These are phyloP conservation scores for Ceratocystis destructans DNA, from an alignment of 2,329 filamentous ascomycete species.

Conservation along the genomic window DNA sequence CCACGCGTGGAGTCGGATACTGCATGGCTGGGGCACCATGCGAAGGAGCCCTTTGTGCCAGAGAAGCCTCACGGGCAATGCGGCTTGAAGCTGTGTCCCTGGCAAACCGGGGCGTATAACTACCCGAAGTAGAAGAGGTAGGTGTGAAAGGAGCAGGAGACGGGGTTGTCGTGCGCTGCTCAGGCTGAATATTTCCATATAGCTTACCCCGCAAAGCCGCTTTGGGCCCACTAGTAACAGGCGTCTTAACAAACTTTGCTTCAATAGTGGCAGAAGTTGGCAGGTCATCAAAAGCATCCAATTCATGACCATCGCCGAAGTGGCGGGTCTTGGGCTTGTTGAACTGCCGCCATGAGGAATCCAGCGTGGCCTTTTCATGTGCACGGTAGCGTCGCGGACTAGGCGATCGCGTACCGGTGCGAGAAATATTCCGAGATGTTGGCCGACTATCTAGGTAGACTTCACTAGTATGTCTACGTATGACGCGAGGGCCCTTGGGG, in stretches of 20 bases:
- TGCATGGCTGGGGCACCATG: slow-evolving; percentile 34
- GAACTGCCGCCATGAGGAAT: slow-evolving; percentile 20
- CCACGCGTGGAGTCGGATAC: slow-evolving; percentile 41
- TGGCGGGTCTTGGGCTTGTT: slow-evolving; percentile 23
- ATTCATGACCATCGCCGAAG: slow-evolving; percentile 86
- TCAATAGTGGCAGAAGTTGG: slow-evolving; percentile 75
- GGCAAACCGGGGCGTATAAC: slow-evolving; percentile 47
- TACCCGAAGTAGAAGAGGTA: slow-evolving; percentile 37
- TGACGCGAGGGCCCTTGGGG: slow-evolving; percentile 52
- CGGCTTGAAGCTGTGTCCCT: slow-evolving; percentile 52
- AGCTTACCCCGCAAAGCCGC: slow-evolving; percentile 43
- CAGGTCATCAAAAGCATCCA: slow-evolving; percentile 88
- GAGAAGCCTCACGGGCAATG: slow-evolving; percentile 47
- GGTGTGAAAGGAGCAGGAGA: slow-evolving; percentile 46
- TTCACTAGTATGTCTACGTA: slow-evolving; percentile 75
- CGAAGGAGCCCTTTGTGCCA: slow-evolving; percentile 46
- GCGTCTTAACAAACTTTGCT: slow-evolving; percentile 69
- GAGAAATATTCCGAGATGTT: slow-evolving; percentile 42
- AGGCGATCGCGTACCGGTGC: slow-evolving; percentile 45
- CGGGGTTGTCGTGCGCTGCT: slow-evolving; percentile 37
- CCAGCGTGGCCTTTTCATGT: slow-evolving; percentile 20
- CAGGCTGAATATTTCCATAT: slow-evolving; percentile 41
- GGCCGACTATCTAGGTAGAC: slow-evolving; percentile 46
- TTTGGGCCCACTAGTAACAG: slow-evolving; percentile 55
- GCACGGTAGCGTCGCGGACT: slow-evolving; percentile 38